Evolutionary conservation across 2,329 filamentous ascomycete species (phyloP).

Genomic region (Metarhizium rileyi): DNA sequence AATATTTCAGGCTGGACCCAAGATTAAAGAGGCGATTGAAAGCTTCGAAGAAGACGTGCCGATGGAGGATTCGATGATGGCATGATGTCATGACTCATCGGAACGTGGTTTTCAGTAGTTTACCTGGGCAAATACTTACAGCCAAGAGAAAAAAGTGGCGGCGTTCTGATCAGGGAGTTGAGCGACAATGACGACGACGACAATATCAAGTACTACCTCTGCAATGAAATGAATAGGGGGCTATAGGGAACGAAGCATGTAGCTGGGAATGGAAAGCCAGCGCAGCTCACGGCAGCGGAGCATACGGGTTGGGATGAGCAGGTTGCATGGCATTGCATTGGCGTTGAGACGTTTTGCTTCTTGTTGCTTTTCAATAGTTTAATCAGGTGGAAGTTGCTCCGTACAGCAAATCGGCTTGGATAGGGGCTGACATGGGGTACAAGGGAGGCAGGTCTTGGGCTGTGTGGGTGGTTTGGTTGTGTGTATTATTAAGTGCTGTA

Average conservation of each 20-base stretch:
- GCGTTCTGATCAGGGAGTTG: not conserved
- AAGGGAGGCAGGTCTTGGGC: not conserved
- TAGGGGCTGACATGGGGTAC: not conserved
- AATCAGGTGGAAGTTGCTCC: not conserved
- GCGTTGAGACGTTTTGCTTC: slow-evolving; percentile 1
- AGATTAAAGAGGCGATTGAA: slow-evolving; percentile 96
- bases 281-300: not conserved
- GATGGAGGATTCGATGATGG: slow-evolving; percentile 57
- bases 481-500: slow-evolving; percentile 2
- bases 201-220: not conserved
- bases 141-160: not conserved
- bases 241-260: not conserved
- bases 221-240: not conserved
- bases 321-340: slow-evolving; percentile 5
- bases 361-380: not conserved
- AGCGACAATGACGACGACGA: not conserved
- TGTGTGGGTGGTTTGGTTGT: not conserved
- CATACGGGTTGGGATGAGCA: not conserved
- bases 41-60: slow-evolving; percentile 72
- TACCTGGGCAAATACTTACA: not conserved
- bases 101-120: slow-evolving; percentile 1
- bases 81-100: slow-evolving; percentile 30
- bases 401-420: slow-evolving; percentile 2
- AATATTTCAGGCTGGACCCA: slow-evolving; percentile 61
- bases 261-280: not conserved